These are phyloP conservation scores for Stagonosporopsis chrysanthemi DNA, from an alignment of 2,329 filamentous ascomycete genomes.

Conservation along the genomic window DNA sequence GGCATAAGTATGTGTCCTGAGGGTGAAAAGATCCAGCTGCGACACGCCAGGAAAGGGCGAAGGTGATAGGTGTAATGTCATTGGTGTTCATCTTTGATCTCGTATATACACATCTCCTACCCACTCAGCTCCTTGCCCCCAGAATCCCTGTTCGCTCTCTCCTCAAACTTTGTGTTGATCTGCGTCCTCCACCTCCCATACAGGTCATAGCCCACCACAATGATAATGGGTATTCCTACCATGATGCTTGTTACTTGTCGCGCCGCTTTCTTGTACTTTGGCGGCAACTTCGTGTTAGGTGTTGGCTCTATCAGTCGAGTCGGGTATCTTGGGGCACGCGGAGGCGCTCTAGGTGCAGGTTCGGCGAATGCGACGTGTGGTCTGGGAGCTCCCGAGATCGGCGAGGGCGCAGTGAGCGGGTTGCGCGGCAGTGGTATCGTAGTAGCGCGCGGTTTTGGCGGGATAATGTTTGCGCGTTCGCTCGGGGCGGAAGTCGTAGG, in stretches of 20 bases:
- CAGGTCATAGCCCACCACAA: conserved; percentile 46
- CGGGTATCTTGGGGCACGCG: conserved; percentile 10
- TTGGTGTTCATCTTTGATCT: background rate
- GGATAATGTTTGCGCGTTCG: conserved; percentile 12
- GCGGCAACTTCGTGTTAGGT: conserved; percentile 30
- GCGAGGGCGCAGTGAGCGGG: conserved; percentile 26
- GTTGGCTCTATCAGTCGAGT: conserved; percentile 33
- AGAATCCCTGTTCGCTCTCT: conserved; percentile 5
- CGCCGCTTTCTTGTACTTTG: conserved; percentile 44
- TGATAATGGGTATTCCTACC: conserved; percentile 43
- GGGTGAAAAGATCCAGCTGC: background rate
- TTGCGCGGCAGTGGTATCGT: conserved; percentile 37
- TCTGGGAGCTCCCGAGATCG: conserved; percentile 5
- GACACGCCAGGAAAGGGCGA: background rate
- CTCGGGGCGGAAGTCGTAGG: conserved; percentile 8
- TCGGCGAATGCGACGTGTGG: conserved; percentile 11
- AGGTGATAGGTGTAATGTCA: background rate
- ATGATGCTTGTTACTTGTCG: conserved; percentile 45
- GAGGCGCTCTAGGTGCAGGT: conserved; percentile 16
- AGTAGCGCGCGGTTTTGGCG: conserved; percentile 20
- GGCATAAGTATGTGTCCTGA: background rate
- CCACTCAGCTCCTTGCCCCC: background rate
- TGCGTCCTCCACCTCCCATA: conserved; percentile 35
- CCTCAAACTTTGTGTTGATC: conserved; percentile 27
- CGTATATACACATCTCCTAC: background rate